Evolutionary conservation across 768 basidiomycete species (phyloP), one percentile per base, ranked within the genome.

Genomic region (Boletus coccyginus): DNA sequence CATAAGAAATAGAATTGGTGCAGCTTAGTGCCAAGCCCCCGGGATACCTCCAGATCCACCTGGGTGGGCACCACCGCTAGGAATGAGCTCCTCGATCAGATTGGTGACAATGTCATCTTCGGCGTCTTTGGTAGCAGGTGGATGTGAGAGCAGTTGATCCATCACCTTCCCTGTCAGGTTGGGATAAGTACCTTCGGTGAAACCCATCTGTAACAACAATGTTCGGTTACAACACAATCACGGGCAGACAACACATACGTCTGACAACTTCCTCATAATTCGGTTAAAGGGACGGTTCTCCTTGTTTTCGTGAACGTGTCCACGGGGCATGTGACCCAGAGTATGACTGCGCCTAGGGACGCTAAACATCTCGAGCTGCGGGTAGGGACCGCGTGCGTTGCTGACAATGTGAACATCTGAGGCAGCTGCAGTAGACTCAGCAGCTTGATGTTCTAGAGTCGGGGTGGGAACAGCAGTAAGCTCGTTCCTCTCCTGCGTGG

Each of bases 61-160:
- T 44, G 74, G 76, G 3, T 71, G 75, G 35, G 76, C 73, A 38
- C 69, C 68, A 49, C 74, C 66, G 56, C 69, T 69, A 5, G 81
- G 74, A 44, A 87, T 70, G 48, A 88, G 72, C 42, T 82, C 82
- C 61, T 88, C 81, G 45, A 87, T 69, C 60, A 88, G 60, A 7
- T 75, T 81, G 13, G 84, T 86, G 33, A 87, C 82, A 50, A 88
- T 80, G 52, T 86, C 80, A 61, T 87, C 86, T 66, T 88, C 87
- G 1, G 69, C 69, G 11, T 86, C 86, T 61, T 81, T 84, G 27
- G 73, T 74, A 11, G 79, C 59, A n/a, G 65, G 59, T 19, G 71
- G 58, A 55, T 72, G 73, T n/a, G 56, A 54, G 12, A 78, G 78
- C 56, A 88, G 60, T 60, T 81, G 78, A 17, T 75, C 70, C 65